Evolutionary conservation across 2,329 filamentous ascomycete genomes (phyloP), one percentile per base, ranked within the genome.

Genomic region (Byssothecium circinans): DNA sequence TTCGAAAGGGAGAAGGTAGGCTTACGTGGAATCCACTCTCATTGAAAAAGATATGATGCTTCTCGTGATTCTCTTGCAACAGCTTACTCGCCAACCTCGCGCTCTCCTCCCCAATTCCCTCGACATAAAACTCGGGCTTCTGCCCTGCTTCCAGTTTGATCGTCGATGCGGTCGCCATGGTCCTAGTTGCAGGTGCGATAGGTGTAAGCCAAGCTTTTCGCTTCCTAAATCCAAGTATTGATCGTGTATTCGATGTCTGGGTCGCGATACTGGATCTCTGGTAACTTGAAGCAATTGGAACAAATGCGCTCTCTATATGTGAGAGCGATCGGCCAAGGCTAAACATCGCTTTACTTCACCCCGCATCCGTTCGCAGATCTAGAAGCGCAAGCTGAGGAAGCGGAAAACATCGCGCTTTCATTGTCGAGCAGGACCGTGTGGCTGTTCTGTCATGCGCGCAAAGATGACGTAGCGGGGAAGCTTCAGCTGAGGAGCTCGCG

Each of bases 31-130:
- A 95, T 0, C 87, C 86, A 1, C 70, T 63, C 0, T 79, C 50
- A 52, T 94, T 95, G 77, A 91, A 95, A 73, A 86, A 95, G 48
- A 91, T 86, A 64, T 95, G 88, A 58, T 91, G 79, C 75, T 72
- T 84, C 22, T 80, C 81, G 54, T 94, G 79, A 62, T 96, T 91
- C 47, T 84, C 75, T 65, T 95, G 88, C 15, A 96, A 73, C 3
- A 95, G 71, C 53, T 87, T 76, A 3, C 84, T 86, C 1, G 81
- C 78, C 49, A 76, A 84, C 32, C 75, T 72, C 0, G 89, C 87
- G 0, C 84, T 79, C 27, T 83, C 82, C 2, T 80, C 71, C 2
- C 75, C 80, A 33, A 77, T 71, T 71, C 52, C 74, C 51, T 65
- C 62, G 2, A 74, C 64, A 49, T 71, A 75, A 56, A 76, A 81